These are phyloP conservation scores for Tricholoma furcatifolium DNA, from an alignment of 768 basidiomycete genomes.

Conservation along the genomic window DNA sequence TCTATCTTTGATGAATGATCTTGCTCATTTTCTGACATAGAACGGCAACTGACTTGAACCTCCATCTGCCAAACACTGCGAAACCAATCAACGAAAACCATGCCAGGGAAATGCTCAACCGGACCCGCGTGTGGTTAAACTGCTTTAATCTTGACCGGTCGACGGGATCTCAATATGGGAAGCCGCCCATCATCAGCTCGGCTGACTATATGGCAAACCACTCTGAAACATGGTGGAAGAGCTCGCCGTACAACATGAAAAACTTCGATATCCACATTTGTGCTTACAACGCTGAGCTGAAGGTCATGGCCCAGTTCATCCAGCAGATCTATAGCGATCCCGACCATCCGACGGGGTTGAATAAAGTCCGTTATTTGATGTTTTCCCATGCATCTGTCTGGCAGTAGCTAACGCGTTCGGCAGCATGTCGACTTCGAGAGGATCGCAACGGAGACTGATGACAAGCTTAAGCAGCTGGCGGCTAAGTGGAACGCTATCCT, in stretches of 20 bases:
- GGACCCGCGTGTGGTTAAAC: constrained; percentile 87
- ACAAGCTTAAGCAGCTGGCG: constrained; percentile 57
- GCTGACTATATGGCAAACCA: constrained; percentile 75
- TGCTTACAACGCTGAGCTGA: constrained; percentile 74
- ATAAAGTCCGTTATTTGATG: constrained; percentile 49
- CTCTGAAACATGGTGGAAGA: constrained; percentile 68
- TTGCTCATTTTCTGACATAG: constrained; percentile 35
- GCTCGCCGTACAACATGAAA: constrained; percentile 63
- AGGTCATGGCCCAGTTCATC: constrained; percentile 59
- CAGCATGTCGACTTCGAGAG: constrained; percentile 64
- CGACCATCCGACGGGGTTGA: constrained; percentile 69
- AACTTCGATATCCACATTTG: constrained; percentile 81
- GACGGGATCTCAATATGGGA: constrained; percentile 85
- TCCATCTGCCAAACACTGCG: constrained; percentile 74
- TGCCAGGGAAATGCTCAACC: constrained; percentile 84
- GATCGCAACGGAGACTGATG: constrained; percentile 67
- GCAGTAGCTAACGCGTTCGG: not conserved
- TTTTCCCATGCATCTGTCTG: not conserved
- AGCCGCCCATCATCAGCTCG: constrained; percentile 75
- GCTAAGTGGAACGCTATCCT: constrained; percentile 56
- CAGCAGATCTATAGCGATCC: constrained; percentile 72
- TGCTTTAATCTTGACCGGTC: constrained; percentile 92
- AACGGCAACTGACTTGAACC: constrained; percentile 85
- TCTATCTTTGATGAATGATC: not conserved
- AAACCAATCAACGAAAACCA: constrained; percentile 78